Base-by-base conservation (phyloP, 768 basidiomycete species). In the Sistotremastrum niveocremeum region DNA sequence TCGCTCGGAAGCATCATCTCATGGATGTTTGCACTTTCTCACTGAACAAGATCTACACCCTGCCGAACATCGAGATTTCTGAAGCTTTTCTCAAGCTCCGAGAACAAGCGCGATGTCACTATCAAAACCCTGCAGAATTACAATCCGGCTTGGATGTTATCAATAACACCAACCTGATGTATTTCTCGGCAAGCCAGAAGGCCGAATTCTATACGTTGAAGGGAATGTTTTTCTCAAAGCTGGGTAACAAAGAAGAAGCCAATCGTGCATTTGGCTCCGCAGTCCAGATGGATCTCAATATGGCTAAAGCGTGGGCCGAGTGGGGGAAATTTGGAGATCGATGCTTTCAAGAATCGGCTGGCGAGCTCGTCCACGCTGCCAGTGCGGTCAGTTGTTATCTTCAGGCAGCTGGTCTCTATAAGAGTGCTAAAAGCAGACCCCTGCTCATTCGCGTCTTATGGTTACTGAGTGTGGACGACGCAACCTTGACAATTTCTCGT, bases 1-100 rank as follows among this genome's bases (percentile, higher is more conserved):
- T 97, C 46, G 95, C 95, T 20, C 76, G 95, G 48, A 94, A 98
- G 64, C 95, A 99, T 57, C 86, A 93, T 50, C 73, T 99, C 5
- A 72, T 93, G 39, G 95, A 99, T 41, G 95, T 95, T 37, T 98
- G 95, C 68, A 89, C 88, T 65, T 86, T 75, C 4, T 85, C 86
- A 2, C 71, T 99, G 56, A 91, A 84, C 62, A 97, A 91, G 66
- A 99, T 99, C 52, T 99, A 99, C 63, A 93, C 90, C 0, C 70
- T 99, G 12, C 95, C 95, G 20, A 99, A 99, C 60, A 99, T 99
- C 63, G 95, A 99, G 65, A 99, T 99, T 50, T 94, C 95, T 3
- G 95, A 99, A 60, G 95, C 95, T 1, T 99, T 99, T 71, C 70
- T 99, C 48, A 99, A 99, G 63, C 77, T 99, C 32, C 81, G 95